A percentile compares a stretch with the other conserved stretches of the same genome.
Evolutionary conservation across 129 eudicot genomes (phyloP).

Genomic region (Kitagawia praeruptora): DNA sequence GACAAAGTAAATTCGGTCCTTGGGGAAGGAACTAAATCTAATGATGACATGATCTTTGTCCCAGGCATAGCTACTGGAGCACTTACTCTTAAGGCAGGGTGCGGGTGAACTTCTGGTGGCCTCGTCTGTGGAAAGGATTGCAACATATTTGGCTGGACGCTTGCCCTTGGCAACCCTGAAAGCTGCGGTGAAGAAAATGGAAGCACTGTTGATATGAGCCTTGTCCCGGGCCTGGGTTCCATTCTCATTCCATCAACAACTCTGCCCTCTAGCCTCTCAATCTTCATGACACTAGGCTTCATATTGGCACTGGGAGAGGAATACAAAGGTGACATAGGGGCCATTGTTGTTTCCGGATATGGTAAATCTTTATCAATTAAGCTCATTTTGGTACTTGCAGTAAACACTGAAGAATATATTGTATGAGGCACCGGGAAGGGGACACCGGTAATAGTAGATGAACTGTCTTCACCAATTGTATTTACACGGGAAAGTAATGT

Average conservation of each 20-base stretch:
- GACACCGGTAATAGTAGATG: background rate
- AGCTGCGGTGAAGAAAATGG: background rate
- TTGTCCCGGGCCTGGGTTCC: background rate
- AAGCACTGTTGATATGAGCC: background rate
- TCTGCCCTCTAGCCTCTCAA: conserved; percentile 29
- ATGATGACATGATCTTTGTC: background rate
- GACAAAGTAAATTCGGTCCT: background rate
- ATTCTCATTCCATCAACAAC: background rate
- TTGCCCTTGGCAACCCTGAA: background rate
- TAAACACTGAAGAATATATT: background rate
- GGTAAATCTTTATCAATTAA: background rate
- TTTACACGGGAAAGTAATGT: background rate
- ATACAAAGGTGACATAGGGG: conserved; percentile 17
- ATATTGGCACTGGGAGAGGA: conserved; percentile 11
- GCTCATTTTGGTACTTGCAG: background rate
- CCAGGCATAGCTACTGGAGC: background rate
- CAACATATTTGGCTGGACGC: background rate
- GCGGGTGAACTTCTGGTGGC: background rate
- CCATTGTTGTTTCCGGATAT: background rate
- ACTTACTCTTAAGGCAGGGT: background rate
- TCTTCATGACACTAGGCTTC: conserved; percentile 17
- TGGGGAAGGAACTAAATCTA: conserved; percentile 6
- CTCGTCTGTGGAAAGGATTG: background rate
- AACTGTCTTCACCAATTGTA: background rate
- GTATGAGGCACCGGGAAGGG: background rate